phyloP scores from a whole-genome alignment of 192 early-diverging fungal genomes.

The Diversispora epigaea region DNA sequence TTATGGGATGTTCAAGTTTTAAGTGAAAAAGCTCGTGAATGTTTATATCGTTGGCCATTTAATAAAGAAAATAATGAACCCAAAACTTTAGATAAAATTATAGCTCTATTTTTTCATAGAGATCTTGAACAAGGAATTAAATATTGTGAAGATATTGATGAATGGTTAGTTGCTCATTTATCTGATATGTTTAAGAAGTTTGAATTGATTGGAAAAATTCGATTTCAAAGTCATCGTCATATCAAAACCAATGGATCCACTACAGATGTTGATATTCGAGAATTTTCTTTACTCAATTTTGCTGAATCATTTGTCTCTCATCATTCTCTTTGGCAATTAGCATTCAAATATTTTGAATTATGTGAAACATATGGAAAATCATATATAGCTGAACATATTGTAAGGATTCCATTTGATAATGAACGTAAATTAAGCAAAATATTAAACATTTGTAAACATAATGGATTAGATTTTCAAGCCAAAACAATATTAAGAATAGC shows the following conservation, averaged over 20 bases:
- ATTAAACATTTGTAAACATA: slow-evolving; percentile 24
- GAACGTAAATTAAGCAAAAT: slow-evolving; percentile 20
- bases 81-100: too few species aligned
- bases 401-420: slow-evolving; percentile 16
- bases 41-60: not conserved
- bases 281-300: slow-evolving; percentile 20
- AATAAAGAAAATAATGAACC: too few species aligned
- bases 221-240: not conserved
- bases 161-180: slow-evolving; percentile 24
- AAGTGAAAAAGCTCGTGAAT: not conserved
- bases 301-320: slow-evolving; percentile 4
- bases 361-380: slow-evolving; percentile 10
- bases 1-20: not conserved
- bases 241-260: too few species aligned
- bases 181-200: slow-evolving; percentile 14
- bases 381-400: slow-evolving; percentile 23
- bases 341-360: slow-evolving; percentile 24
- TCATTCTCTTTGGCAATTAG: slow-evolving; percentile 19
- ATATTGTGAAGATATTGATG: slow-evolving; percentile 12
- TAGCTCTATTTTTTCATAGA: too few species aligned
- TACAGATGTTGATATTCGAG: slow-evolving; percentile 8
- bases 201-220: not conserved
- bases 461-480: not conserved
- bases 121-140: not conserved
- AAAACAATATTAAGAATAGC: not conserved